Evolutionary conservation across 208 protist genomes (phyloP).

Genomic region (Histomonas meleagridis): DNA sequence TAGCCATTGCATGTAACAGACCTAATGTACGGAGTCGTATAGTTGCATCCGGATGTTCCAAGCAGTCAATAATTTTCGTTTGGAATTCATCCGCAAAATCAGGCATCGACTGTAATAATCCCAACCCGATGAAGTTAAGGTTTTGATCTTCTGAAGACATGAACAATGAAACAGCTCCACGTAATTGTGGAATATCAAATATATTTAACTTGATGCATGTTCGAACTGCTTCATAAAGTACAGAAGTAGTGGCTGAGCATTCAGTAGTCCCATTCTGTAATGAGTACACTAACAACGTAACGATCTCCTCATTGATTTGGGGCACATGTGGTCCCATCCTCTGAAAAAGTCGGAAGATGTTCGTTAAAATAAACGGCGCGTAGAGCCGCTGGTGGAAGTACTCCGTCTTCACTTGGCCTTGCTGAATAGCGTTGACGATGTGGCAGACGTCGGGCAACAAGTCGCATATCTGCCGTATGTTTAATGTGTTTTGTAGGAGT

Average conservation of each 20-base stretch:
- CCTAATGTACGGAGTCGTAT: background rate
- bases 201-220: background rate
- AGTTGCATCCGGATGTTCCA: conserved; percentile 13
- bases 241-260: background rate
- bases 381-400: background rate
- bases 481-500: background rate
- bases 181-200: background rate
- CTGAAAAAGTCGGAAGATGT: background rate
- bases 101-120: background rate
- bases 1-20: background rate
- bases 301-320: background rate
- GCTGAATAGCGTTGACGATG: background rate
- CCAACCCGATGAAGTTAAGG: background rate
- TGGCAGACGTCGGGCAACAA: background rate
- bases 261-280: background rate
- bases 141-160: background rate
- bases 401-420: background rate
- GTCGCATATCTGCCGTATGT: conserved; percentile 7
- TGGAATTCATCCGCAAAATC: background rate
- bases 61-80: background rate
- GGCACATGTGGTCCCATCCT: background rate
- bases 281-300: background rate
- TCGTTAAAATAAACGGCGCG: background rate
- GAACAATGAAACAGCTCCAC: background rate
- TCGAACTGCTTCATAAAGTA: background rate